These are phyloP conservation scores for Ciborinia camelliae DNA, from an alignment of 2,329 filamentous ascomycete genomes.

Conservation along the genomic window DNA sequence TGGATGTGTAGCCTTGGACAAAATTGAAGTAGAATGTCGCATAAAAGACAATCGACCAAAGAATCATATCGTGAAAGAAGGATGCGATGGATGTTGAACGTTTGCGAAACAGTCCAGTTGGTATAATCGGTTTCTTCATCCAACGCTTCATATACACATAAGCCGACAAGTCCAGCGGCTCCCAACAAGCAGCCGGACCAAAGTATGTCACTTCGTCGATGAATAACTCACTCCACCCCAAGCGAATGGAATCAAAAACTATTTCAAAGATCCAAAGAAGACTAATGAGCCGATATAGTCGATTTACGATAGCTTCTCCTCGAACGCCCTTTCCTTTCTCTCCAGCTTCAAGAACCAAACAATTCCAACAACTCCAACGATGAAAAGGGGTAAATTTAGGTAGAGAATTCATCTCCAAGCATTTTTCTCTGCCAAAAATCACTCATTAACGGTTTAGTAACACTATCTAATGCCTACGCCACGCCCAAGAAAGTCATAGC, in stretches of 20 bases:
- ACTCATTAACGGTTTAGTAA: slow-evolving; percentile 39
- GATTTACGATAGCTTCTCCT: slow-evolving; percentile 37
- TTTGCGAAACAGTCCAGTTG: slow-evolving; percentile 40
- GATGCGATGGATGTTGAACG: slow-evolving; percentile 49
- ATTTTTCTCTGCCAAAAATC: slow-evolving; percentile 41
- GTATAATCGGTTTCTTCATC: slow-evolving; percentile 34
- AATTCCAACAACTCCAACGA: slow-evolving; percentile 24
- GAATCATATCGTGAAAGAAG: slow-evolving; percentile 51
- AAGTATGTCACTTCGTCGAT: slow-evolving; percentile 58
- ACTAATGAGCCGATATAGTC: slow-evolving; percentile 61
- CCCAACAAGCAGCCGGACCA: slow-evolving; percentile 60
- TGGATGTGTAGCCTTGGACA: slow-evolving; percentile 50
- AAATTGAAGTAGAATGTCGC: slow-evolving; percentile 49
- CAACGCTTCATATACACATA: slow-evolving; percentile 49
- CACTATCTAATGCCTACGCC: slow-evolving; percentile 32
- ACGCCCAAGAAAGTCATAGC: slow-evolving; percentile 35
- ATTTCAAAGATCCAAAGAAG: slow-evolving; percentile 56
- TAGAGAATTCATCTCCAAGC: slow-evolving; percentile 35
- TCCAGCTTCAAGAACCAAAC: slow-evolving; percentile 27
- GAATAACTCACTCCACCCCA: slow-evolving; percentile 61
- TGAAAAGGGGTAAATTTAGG: slow-evolving; percentile 30
- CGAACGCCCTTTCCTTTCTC: slow-evolving; percentile 36
- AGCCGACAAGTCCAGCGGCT: slow-evolving; percentile 46
- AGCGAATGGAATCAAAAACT: slow-evolving; percentile 58
- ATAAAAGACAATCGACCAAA: slow-evolving; percentile 53